phyloP scores from a whole-genome alignment of 176 grass and related monocot genomes.

The Luzula sylvatica region DNA sequence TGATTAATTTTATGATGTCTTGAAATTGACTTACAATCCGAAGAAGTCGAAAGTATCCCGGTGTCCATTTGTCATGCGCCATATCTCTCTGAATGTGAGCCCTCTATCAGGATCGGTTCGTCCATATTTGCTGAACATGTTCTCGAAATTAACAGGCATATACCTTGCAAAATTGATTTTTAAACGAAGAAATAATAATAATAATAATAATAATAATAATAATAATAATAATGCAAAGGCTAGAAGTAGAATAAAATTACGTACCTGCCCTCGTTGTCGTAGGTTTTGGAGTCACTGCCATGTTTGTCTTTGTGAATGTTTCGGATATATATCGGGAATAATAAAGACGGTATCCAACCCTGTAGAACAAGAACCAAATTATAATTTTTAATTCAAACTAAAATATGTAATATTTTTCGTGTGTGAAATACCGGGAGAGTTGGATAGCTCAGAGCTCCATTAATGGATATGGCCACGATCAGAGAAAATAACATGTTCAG shows the following conservation, averaged over 20 bases:
- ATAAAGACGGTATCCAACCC: conserved; percentile 58
- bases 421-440: conserved; percentile 46
- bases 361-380: neutral
- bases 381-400: neutral
- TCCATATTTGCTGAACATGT: conserved; percentile 82
- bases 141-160: conserved; percentile 76
- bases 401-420: neutral
- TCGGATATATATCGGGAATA: conserved; percentile 70
- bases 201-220: neutral
- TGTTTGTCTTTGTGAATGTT: conserved; percentile 85
- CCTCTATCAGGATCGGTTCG: conserved; percentile 36
- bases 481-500: conserved; percentile 67
- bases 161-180: no score
- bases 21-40: conserved; percentile 31
- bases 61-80: conserved; percentile 55
- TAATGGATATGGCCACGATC: conserved; percentile 42
- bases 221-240: neutral
- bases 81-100: conserved; percentile 42
- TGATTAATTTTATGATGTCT: neutral
- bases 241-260: neutral
- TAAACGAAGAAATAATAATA: neutral
- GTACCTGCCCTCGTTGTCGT: conserved; percentile 66
- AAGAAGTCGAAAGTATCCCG: conserved; percentile 33
- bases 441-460: conserved; percentile 57
- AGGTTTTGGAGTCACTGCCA: conserved; percentile 64